Conservation (phyloP, 192 early-diverging fungal species). For the Entomortierella parvispora region DNA sequence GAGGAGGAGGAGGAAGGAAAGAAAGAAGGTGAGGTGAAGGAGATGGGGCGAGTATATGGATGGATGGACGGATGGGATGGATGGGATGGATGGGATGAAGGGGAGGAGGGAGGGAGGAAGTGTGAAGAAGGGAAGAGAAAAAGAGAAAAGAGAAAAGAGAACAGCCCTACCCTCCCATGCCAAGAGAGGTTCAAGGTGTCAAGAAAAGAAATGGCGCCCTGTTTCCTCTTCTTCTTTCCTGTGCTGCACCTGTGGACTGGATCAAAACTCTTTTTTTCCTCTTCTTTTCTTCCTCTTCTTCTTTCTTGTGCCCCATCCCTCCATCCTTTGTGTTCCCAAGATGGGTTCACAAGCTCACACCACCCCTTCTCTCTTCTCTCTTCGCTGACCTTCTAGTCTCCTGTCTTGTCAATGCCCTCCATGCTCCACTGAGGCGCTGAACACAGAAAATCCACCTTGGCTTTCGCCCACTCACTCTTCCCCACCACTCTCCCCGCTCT, state of each 20-base stretch:
- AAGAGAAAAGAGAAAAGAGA: not conserved
- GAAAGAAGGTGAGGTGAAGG: not conserved
- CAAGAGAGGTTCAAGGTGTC: not conserved
- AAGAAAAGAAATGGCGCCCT: not conserved
- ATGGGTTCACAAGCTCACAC: too few relatives aligned
- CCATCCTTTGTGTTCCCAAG: too few relatives aligned
- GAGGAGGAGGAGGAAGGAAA: not conserved
- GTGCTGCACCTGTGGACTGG: not conserved
- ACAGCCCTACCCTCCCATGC: not conserved
- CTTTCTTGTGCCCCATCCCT: not conserved
- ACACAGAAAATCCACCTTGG: too few relatives aligned
- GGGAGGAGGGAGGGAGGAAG: not conserved
- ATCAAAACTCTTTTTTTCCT: not conserved
- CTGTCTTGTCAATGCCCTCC: too few relatives aligned
- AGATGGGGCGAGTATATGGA: not conserved
- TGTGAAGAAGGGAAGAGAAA: not conserved
- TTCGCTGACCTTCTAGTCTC: too few relatives aligned
- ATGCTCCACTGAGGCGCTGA: too few relatives aligned
- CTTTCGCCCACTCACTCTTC: too few relatives aligned
- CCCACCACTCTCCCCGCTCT: too few relatives aligned
- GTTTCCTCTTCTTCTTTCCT: conserved; percentile 5
- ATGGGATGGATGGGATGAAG: too few relatives aligned
- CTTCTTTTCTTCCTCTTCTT: not conserved
- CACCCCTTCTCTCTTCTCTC: not conserved
- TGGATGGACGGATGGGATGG: not conserved